Base-by-base conservation (phyloP, 805 yeast genomes). In the Hanseniaspora taiwanica region DNA sequence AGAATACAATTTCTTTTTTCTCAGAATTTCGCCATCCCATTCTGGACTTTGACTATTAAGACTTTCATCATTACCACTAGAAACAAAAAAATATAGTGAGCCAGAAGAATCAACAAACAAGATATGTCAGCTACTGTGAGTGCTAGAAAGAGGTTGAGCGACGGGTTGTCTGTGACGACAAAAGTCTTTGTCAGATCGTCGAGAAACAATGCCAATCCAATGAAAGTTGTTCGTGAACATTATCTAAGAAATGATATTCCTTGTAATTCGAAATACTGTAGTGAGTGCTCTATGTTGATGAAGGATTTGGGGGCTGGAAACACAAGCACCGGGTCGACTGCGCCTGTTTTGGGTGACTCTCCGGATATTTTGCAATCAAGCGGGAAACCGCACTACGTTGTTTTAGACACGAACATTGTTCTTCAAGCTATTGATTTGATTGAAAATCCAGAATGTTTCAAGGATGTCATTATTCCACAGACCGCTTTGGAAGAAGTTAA, bases 381-480 rank as follows among this genome's bases (percentile, higher is more conserved):
- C 10, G 50, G 61, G 3, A 66, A 78, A 21, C 70, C 66, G n/a
- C 97, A 91, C 55, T 91, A 91, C 52, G 65, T 81, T 7, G 74
- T 91, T 1, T 58, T 87, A 7, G 98, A 91, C 57, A 85, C 97
- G 2, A 89, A 91, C 54, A 78, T 91, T 47, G 79, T 82, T 1
- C 63, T 91, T 45, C 81, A 78, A 54, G 89, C 94, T 5, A 89
- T 91, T 46, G 99, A 91, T 59, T 63, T 91, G 44, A 63, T 91
- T 42, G 99, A 91, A 58, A 78, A 76, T 51, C 68, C 68, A 17
- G 69, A 72, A 23, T 79, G 82, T 40, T 83, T 91, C 53, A 79
- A 71, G 52, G 97, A 91, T 60, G 95, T 87, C 14, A 79, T 91
- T 42, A 65, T 91, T n/a, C 95, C 97, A 1, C 98, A 91, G 57